A percentile compares a stretch with the other conserved stretches of the same genome.
phyloP scores from a whole-genome alignment of 2,329 filamentous ascomycete species.

The Fusarium vanettenii region DNA sequence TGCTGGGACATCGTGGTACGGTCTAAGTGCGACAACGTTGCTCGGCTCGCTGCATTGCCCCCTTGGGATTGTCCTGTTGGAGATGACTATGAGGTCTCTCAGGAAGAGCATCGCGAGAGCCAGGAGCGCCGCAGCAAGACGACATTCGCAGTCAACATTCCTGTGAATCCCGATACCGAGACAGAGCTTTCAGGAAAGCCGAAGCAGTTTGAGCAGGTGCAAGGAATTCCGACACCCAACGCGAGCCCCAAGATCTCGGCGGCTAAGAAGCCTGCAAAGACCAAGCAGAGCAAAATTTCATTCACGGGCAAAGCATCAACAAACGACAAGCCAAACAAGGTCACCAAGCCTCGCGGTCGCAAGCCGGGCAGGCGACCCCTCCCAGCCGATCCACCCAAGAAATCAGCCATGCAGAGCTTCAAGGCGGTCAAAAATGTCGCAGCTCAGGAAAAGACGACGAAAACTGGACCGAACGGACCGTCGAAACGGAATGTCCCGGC shows the following conservation, averaged over 20 bases:
- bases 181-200: conserved; percentile 47
- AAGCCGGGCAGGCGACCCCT: conserved; percentile 48
- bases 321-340: conserved; percentile 29
- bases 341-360: conserved; percentile 47
- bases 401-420: conserved; percentile 53
- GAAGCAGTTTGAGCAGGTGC: conserved; percentile 55
- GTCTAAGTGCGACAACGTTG: conserved; percentile 89
- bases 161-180: conserved; percentile 37
- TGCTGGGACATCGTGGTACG: conserved; percentile 93
- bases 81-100: conserved; percentile 60
- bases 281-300: conserved; percentile 64
- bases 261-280: conserved; percentile 53
- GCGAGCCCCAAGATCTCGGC: conserved; percentile 65
- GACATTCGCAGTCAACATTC: conserved; percentile 47
- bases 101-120: conserved; percentile 56
- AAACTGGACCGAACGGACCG: conserved; percentile 5
- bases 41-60: conserved; percentile 74
- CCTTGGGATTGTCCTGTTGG: conserved; percentile 68
- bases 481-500: conserved; percentile 5
- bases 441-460: conserved; percentile 33
- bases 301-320: conserved; percentile 49
- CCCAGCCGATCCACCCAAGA: conserved; percentile 54
- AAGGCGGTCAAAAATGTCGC: conserved; percentile 38
- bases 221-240: conserved; percentile 68
- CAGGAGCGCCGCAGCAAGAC: conserved; percentile 53